Evolutionary conservation across 352 stramenopile genomes (phyloP).

Genomic region (Phytophthora macrochlamydospora): DNA sequence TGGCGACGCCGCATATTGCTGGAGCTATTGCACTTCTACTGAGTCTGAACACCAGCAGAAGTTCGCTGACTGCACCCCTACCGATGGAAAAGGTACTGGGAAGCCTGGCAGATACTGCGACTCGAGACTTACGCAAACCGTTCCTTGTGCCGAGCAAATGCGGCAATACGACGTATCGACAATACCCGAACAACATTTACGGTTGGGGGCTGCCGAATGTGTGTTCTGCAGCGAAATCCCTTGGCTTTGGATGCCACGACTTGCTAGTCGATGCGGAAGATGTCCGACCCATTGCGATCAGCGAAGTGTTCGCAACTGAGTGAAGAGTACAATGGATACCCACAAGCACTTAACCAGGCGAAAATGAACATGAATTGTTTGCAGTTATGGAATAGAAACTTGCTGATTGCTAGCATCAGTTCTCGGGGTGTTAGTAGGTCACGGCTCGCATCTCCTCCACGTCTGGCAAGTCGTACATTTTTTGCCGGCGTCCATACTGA

Average conservation of each 20-base stretch:
- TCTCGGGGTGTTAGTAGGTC: constrained; percentile 22
- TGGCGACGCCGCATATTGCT: constrained; percentile 74
- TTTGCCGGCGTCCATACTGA: constrained; percentile 49
- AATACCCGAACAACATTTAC: constrained; percentile 85
- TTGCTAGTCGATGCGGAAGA: background rate
- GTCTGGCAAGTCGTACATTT: constrained; percentile 51
- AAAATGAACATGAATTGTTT: too few species aligned
- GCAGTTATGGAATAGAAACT: too few species aligned
- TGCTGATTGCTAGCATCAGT: too few species aligned
- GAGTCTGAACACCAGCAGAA: constrained; percentile 31
- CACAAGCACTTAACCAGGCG: background rate
- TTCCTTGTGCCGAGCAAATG: constrained; percentile 72
- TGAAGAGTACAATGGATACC: constrained; percentile 7
- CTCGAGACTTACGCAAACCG: constrained; percentile 56
- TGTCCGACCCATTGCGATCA: constrained; percentile 13
- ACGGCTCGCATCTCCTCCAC: constrained; percentile 55
- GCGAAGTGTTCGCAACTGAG: constrained; percentile 21
- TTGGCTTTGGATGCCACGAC: constrained; percentile 48
- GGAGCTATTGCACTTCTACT: constrained; percentile 67
- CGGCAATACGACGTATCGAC: constrained; percentile 63
- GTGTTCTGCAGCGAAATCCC: constrained; percentile 42
- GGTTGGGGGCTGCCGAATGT: constrained; percentile 66
- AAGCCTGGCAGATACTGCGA: constrained; percentile 44
- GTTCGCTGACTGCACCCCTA: constrained; percentile 10
- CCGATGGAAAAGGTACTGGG: constrained; percentile 40